Percentiles rank a stretch among this genome's conserved stretches.
Evolutionary conservation across 768 basidiomycete genomes (phyloP).

Genomic region (Amanita polypyramis): DNA sequence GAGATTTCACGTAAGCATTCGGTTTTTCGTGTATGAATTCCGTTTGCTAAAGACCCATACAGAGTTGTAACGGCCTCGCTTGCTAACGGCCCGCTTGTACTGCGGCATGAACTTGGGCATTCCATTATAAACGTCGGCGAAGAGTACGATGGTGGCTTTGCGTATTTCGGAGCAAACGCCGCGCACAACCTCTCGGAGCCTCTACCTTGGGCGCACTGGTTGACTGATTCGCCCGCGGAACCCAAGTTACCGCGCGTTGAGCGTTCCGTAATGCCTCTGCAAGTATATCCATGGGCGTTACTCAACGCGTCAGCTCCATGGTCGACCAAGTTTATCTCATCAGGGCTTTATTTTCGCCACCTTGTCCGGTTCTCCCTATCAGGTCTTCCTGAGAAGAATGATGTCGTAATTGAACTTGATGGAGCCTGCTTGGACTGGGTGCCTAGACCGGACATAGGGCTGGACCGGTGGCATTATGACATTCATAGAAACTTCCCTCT

Average conservation of each 20-base stretch:
- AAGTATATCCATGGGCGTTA: slow-evolving; percentile 66
- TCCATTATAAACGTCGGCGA: slow-evolving; percentile 73
- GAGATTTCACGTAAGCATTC: slow-evolving; percentile 59
- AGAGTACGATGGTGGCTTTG: slow-evolving; percentile 74
- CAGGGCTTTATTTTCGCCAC: slow-evolving; percentile 51
- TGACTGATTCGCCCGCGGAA: slow-evolving; percentile 25
- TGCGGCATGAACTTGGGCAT: slow-evolving; percentile 75
- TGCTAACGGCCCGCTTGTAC: slow-evolving; percentile 63
- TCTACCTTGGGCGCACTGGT: slow-evolving; percentile 67
- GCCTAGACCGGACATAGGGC: slow-evolving; percentile 42
- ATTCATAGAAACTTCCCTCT: slow-evolving; percentile 32
- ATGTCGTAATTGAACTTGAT: slow-evolving; percentile 52
- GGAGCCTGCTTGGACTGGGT: slow-evolving; percentile 49
- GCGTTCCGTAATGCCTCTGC: slow-evolving; percentile 66
- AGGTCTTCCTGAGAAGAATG: slow-evolving; percentile 43
- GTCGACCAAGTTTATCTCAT: slow-evolving; percentile 50
- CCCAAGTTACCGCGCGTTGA: slow-evolving; percentile 33
- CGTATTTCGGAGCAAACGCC: slow-evolving; percentile 64
- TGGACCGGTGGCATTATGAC: slow-evolving; percentile 74
- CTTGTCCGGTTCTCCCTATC: slow-evolving; percentile 65
- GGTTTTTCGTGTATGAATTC: not conserved
- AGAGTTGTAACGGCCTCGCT: slow-evolving; percentile 71
- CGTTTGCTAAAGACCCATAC: not conserved
- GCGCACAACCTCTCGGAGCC: slow-evolving; percentile 29
- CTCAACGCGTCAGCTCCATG: slow-evolving; percentile 52